These are phyloP conservation scores for Aegilops speltoides DNA, from an alignment of 176 grass and related monocot genomes.

Conservation along the genomic window DNA sequence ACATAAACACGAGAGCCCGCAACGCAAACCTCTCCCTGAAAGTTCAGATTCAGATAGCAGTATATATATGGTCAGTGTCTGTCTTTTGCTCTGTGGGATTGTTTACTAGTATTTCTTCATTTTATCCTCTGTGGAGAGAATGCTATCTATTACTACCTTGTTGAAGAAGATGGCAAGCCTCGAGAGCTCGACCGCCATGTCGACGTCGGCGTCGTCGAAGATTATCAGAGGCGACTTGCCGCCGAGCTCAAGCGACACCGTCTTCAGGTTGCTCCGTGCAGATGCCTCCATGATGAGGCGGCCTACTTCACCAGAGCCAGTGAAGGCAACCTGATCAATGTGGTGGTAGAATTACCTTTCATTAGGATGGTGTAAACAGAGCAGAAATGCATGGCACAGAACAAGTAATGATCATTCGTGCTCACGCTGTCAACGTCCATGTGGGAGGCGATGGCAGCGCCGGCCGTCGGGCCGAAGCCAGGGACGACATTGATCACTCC, in stretches of 20 bases:
- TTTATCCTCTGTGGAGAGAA: background rate
- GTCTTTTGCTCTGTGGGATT: background rate
- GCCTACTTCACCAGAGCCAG: slow-evolving; percentile 67
- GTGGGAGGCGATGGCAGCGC: slow-evolving; percentile 66
- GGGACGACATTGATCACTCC: slow-evolving; percentile 85
- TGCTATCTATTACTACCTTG: slow-evolving; percentile 55
- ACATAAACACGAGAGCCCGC: slow-evolving; percentile 84
- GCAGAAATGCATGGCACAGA: background rate
- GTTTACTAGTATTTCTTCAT: background rate
- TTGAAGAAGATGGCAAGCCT: slow-evolving; percentile 73
- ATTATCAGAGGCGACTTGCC: slow-evolving; percentile 85
- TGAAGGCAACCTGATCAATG: slow-evolving; percentile 62
- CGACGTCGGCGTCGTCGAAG: slow-evolving; percentile 81
- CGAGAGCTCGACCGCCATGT: slow-evolving; percentile 74
- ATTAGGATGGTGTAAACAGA: background rate
- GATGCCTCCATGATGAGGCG: slow-evolving; percentile 76
- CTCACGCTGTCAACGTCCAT: slow-evolving; percentile 81
- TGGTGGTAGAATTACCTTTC: no score
- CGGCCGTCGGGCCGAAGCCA: slow-evolving; percentile 64
- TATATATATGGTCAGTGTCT: background rate
- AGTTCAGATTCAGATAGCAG: background rate
- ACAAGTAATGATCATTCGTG: background rate
- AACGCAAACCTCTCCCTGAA: slow-evolving; percentile 77
- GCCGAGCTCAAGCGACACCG: slow-evolving; percentile 78
- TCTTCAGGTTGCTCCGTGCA: slow-evolving; percentile 81